phyloP scores from a whole-genome alignment of 2,329 filamentous ascomycete genomes.

The Emergomyces orientalis region DNA sequence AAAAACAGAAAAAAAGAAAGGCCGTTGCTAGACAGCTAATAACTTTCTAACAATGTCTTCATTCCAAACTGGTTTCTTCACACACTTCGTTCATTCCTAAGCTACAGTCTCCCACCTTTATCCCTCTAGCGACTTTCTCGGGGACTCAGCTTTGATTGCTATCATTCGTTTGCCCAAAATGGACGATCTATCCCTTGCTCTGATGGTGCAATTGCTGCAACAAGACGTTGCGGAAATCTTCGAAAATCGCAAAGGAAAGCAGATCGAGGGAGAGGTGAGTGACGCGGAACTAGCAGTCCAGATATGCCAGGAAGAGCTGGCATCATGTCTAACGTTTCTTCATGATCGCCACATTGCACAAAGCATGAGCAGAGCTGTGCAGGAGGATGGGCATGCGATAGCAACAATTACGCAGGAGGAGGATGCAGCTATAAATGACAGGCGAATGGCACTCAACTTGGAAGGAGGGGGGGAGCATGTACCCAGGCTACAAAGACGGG shows the following conservation, averaged over 20 bases:
- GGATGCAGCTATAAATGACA: not conserved
- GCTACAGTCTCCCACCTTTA: no score
- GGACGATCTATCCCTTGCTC: not conserved
- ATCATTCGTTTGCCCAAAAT: not conserved
- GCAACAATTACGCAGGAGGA: not conserved
- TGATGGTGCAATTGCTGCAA: not conserved
- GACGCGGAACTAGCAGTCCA: slow-evolving; percentile 2
- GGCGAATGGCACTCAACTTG: not conserved
- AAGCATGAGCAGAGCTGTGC: slow-evolving; percentile 1
- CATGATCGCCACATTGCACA: not conserved
- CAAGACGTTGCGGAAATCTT: not conserved
- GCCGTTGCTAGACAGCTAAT: not conserved
- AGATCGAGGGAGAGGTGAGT: not conserved
- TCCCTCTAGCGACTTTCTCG: not conserved
- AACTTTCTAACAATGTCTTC: not conserved
- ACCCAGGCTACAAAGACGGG: not conserved
- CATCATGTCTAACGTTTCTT: not conserved
- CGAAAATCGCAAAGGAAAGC: slow-evolving; percentile 1
- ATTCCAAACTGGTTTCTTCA: no score
- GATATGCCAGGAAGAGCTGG: not conserved
- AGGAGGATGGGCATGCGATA: not conserved
- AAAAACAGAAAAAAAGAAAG: not conserved
- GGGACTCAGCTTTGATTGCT: not conserved
- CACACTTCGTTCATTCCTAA: no score
- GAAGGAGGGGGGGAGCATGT: not conserved